Evolutionary conservation across 139 green algal species (phyloP), one percentile per base, ranked within the genome.

Genomic region (Closterium sp.): DNA sequence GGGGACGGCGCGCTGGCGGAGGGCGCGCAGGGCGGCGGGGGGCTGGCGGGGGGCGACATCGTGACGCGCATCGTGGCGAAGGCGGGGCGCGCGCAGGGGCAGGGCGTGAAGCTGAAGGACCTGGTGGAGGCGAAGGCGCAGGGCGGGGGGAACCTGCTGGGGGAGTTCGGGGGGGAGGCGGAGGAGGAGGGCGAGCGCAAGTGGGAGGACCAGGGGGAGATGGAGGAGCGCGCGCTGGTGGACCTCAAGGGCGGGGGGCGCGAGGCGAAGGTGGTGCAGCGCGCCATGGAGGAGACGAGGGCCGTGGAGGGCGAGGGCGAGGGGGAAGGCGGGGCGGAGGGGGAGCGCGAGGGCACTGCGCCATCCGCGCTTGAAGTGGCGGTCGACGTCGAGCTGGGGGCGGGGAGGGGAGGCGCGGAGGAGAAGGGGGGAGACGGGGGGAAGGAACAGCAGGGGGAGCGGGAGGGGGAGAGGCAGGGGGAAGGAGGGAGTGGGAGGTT

Each of bases 61-160:
- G 43, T 69, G 43, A 12, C 12, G 43, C 43, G 43, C 43, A 69
- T 69, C 3, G 43, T 69, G 43, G 43, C 43, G 43, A 69, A 69
- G 43, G 43, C 43, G 8, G 43, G 43, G 12, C 21, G 21, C 12
- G 43, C 43, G 43, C 43, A 69, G 43, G 43, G 12, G 43, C 43
- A 25, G 9, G 43, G 43, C 43, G 43, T 69, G 43, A 69, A 69
- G 43, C 81, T 86, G 81, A 86, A 86, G 8, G 81, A 86, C 81
- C 81, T 86, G n/a, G 16, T 86, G 30, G 81, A 86, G 30, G 81
- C 81, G 30, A 86, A 86, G 81, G 81, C 81, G 81, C 81, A 86
- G 81, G 81, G n/a, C 30, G 81, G 81, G 81, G 81, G 81, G 81
- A 86, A 86, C 81, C 6, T 86, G 81, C 30, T 86, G 81, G 81